Conservation (phyloP, 805 yeast species). For the Citeromyces nyonsensis region DNA sequence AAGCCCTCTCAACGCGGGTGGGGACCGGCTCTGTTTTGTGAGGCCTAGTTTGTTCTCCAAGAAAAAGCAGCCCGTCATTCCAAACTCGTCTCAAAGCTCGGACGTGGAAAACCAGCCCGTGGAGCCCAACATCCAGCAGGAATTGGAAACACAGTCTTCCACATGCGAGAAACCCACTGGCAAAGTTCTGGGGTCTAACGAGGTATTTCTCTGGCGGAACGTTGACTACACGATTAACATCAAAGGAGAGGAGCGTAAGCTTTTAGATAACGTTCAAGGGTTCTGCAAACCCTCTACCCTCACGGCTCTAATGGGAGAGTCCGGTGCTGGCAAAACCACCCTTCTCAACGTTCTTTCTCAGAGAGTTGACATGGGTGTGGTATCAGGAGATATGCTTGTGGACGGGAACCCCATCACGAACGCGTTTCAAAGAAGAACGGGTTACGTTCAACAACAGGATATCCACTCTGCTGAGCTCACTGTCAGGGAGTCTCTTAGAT, state of each 20-base stretch:
- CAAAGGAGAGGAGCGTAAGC: slow-evolving; percentile 8
- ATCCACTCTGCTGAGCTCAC: slow-evolving; percentile 26
- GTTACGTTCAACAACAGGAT: slow-evolving; percentile 40
- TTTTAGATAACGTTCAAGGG: slow-evolving; percentile 12
- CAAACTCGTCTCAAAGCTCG: neutral
- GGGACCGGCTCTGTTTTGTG: slow-evolving; percentile 14
- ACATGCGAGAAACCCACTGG: neutral
- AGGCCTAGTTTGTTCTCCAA: slow-evolving; percentile 4
- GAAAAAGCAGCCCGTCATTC: slow-evolving; percentile 10
- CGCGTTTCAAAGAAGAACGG: slow-evolving; percentile 27
- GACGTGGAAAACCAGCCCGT: neutral
- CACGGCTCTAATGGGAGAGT: slow-evolving; percentile 29
- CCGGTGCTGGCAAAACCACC: slow-evolving; percentile 37
- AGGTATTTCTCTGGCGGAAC: slow-evolving; percentile 8
- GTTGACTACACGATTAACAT: slow-evolving; percentile 10
- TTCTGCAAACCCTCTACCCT: slow-evolving; percentile 21
- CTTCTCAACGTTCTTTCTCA: slow-evolving; percentile 28
- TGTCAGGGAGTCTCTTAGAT: slow-evolving; percentile 28
- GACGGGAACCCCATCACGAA: slow-evolving; percentile 23
- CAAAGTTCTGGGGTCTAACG: slow-evolving; percentile 3
- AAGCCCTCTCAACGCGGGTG: slow-evolving; percentile 13
- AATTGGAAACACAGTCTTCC: neutral
- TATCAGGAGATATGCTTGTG: slow-evolving; percentile 31
- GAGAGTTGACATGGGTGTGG: slow-evolving; percentile 26
- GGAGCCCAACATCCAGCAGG: slow-evolving; percentile 1